phyloP scores from a whole-genome alignment of 2,329 filamentous ascomycete genomes.

The Scytalidium sp. region DNA sequence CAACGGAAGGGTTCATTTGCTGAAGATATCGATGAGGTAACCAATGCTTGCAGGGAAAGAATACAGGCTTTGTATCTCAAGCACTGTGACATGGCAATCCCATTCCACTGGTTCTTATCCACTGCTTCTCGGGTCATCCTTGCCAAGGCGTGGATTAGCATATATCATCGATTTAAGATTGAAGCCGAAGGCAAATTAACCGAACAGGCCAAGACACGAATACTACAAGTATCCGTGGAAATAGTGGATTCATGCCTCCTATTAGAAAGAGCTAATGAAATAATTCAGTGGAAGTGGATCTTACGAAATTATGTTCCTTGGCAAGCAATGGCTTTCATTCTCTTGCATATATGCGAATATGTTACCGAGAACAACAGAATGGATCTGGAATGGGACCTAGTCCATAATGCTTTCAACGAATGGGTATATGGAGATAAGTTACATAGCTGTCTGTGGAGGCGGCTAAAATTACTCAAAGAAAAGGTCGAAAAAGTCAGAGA shows the following conservation, averaged over 20 bases:
- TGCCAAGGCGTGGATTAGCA: not conserved
- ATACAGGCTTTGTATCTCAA: not conserved
- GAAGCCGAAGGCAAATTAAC: not conserved
- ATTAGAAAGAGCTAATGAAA: not conserved
- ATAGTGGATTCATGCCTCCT: not conserved
- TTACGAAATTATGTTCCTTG: not conserved
- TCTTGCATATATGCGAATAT: not conserved
- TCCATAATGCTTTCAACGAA: not conserved
- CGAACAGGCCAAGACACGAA: not conserved
- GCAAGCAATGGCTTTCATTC: not conserved
- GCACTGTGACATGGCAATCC: not conserved
- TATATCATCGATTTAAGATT: not conserved
- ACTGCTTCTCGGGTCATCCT: not conserved
- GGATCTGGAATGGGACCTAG: not conserved
- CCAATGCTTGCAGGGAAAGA: not conserved
- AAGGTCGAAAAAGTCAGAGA: too few species aligned
- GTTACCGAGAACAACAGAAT: not conserved
- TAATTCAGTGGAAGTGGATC: not conserved
- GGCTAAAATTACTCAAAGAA: too few species aligned
- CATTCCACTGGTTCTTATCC: conserved; percentile 1
- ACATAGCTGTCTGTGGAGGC: too few species aligned
- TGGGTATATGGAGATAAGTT: too few species aligned
- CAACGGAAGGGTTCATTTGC: not conserved
- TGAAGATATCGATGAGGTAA: not conserved
- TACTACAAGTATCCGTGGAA: not conserved